phyloP scores from a whole-genome alignment of 441 rosid species.

The Gossypium schwendimanii region DNA sequence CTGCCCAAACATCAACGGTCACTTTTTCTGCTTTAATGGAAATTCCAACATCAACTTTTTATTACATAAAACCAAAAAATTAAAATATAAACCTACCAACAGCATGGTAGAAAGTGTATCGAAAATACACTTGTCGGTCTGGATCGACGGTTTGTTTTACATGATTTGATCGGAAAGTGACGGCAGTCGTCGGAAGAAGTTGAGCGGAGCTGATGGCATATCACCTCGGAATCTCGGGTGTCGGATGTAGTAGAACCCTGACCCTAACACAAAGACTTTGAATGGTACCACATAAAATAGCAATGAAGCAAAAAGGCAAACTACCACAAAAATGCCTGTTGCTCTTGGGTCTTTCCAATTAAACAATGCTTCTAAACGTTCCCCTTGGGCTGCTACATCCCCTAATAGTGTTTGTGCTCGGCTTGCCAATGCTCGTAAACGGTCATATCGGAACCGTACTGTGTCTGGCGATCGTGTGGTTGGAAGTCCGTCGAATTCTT shows the following conservation, averaged over 20 bases:
- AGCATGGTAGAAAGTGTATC: slow-evolving; percentile 4
- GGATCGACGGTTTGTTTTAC: slow-evolving; percentile 13
- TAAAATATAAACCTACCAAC: not conserved
- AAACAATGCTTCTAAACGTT: slow-evolving; percentile 49
- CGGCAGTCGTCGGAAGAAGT: slow-evolving; percentile 58
- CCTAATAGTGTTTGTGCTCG: slow-evolving; percentile 55
- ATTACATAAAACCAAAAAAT: not conserved
- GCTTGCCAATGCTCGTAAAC: slow-evolving; percentile 56
- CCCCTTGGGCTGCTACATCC: slow-evolving; percentile 64
- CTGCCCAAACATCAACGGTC: slow-evolving; percentile 24
- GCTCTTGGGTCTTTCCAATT: slow-evolving; percentile 68
- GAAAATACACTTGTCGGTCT: not conserved
- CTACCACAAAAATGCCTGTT: slow-evolving; percentile 47
- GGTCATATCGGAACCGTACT: slow-evolving; percentile 47
- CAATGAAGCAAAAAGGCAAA: slow-evolving; percentile 47
- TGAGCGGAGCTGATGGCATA: slow-evolving; percentile 51
- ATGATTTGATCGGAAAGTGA: slow-evolving; percentile 58
- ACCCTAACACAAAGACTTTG: slow-evolving; percentile 37
- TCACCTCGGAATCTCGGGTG: slow-evolving; percentile 64
- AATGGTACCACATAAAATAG: slow-evolving; percentile 51
- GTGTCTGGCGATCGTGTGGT: slow-evolving; percentile 33
- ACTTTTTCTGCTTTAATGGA: slow-evolving; percentile 7
- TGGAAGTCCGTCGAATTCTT: slow-evolving; percentile 59
- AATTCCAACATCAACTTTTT: not conserved
- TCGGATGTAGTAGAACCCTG: slow-evolving; percentile 46